These are phyloP conservation scores for Primulina eburnea DNA, from an alignment of 257 asterid genomes.

Conservation along the genomic window DNA sequence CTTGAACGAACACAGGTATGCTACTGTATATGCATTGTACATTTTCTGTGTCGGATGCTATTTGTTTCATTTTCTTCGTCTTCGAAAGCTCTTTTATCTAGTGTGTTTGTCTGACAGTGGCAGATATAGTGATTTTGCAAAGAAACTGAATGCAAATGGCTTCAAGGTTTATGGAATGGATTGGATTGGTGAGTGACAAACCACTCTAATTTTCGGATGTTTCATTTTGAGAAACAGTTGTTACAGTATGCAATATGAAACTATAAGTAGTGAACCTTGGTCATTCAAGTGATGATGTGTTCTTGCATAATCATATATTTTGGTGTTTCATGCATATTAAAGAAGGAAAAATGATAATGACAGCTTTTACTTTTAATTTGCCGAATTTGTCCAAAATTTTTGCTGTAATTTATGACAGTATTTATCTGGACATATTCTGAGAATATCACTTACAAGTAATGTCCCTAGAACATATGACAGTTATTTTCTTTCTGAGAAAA, in stretches of 20 bases:
- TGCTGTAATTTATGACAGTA: not conserved
- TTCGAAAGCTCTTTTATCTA: not conserved
- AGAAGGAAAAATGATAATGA: constrained; percentile 13
- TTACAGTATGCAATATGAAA: not conserved
- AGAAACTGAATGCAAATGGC: constrained; percentile 77
- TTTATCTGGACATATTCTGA: not conserved
- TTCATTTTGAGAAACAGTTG: not conserved
- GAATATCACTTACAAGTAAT: not conserved
- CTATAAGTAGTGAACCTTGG: not conserved
- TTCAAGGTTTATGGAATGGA: constrained; percentile 92
- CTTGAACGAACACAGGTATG: constrained; percentile 81
- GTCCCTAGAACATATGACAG: not conserved
- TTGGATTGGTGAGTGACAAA: constrained; percentile 79
- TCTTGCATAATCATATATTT: constrained; percentile 16
- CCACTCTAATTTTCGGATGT: constrained; percentile 3
- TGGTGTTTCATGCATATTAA: constrained; percentile 24
- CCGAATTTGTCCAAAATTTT: not conserved
- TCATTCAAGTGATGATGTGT: not conserved
- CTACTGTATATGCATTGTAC: constrained; percentile 9
- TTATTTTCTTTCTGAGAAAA: not conserved
- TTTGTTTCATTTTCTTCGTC: not conserved
- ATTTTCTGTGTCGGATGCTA: not conserved
- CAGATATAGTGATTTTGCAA: constrained; percentile 72
- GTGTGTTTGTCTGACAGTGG: constrained; percentile 46
- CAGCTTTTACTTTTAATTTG: constrained; percentile 14